Percentiles rank a stretch among this genome's conserved stretches.
Conservation (phyloP, 2,329 filamentous ascomycete genomes). For the Hymenoscyphus fructigenus region DNA sequence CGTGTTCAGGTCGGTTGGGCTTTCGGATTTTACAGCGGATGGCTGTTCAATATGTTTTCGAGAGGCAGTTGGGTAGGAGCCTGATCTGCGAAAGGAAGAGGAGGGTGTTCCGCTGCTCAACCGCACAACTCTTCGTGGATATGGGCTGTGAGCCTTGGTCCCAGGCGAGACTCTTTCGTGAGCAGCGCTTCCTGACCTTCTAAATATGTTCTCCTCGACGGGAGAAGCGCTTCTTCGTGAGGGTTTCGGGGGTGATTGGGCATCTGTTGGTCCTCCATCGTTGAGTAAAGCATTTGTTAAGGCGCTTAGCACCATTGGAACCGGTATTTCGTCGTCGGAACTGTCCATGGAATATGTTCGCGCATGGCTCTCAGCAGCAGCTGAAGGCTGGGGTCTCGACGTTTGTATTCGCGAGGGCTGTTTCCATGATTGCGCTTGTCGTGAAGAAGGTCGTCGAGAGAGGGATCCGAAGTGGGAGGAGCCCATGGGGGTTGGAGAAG, state of each 20-base stretch:
- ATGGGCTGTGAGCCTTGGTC: conserved; percentile 29
- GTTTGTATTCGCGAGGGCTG: conserved; percentile 47
- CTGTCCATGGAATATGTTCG: conserved; percentile 65
- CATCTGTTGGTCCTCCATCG: conserved; percentile 46
- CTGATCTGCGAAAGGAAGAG: conserved; percentile 27
- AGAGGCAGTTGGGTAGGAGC: conserved; percentile 32
- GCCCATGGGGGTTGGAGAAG: conserved; percentile 56
- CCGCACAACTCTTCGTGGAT: conserved; percentile 34
- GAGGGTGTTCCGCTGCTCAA: conserved; percentile 37
- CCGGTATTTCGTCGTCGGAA: conserved; percentile 90
- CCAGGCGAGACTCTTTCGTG: conserved; percentile 19
- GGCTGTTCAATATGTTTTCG: conserved; percentile 26
- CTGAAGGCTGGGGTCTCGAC: conserved; percentile 22
- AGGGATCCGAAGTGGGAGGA: conserved; percentile 47
- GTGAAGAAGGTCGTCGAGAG: conserved; percentile 50
- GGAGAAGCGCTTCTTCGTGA: conserved; percentile 23
- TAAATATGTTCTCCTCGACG: conserved; percentile 13
- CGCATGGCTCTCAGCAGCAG: conserved; percentile 32
- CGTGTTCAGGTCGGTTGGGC: conserved; percentile 34
- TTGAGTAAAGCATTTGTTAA: conserved; percentile 83
- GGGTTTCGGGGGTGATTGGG: conserved; percentile 24
- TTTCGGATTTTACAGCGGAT: conserved; percentile 26
- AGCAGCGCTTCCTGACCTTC: conserved; percentile 22
- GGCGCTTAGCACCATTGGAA: conserved; percentile 81
- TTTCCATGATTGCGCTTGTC: conserved; percentile 49